Conservation (phyloP, 805 yeast genomes). For the Saturnispora bothae region DNA sequence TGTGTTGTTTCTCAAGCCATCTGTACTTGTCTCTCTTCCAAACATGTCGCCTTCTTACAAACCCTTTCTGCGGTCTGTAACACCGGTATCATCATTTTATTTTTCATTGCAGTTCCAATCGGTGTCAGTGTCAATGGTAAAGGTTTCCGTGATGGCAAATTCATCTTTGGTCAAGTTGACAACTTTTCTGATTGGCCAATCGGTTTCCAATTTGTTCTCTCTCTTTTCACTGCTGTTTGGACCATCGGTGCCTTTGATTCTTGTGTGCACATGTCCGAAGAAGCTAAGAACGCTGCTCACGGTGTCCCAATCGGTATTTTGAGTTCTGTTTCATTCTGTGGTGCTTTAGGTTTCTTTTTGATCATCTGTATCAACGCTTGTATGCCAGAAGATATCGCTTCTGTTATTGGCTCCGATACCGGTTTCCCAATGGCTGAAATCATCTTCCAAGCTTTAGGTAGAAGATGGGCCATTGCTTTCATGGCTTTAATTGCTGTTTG, state of each 20-base stretch:
- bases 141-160: conserved; percentile 37
- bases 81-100: conserved; percentile 39
- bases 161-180: conserved; percentile 43
- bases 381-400: conserved; percentile 39
- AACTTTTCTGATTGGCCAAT: conserved; percentile 54
- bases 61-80: conserved; percentile 39
- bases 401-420: conserved; percentile 35
- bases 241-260: conserved; percentile 70
- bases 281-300: conserved; percentile 49
- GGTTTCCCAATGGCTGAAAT: conserved; percentile 55
- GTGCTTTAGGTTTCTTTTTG: conserved; percentile 44
- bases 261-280: conserved; percentile 66
- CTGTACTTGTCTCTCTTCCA: conserved; percentile 47
- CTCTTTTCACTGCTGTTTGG: conserved; percentile 53
- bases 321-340: conserved; percentile 45
- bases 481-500: conserved; percentile 34
- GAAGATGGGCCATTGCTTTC: conserved; percentile 32
- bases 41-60: conserved; percentile 42
- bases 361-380: conserved; percentile 55
- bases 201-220: conserved; percentile 47
- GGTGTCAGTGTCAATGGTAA: conserved; percentile 39
- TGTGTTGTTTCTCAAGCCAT: conserved; percentile 38
- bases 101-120: conserved; percentile 42
- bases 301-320: conserved; percentile 62
- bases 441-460: conserved; percentile 39